Conservation (phyloP, 805 yeast genomes). For the Cyberlindnera saturnus region DNA sequence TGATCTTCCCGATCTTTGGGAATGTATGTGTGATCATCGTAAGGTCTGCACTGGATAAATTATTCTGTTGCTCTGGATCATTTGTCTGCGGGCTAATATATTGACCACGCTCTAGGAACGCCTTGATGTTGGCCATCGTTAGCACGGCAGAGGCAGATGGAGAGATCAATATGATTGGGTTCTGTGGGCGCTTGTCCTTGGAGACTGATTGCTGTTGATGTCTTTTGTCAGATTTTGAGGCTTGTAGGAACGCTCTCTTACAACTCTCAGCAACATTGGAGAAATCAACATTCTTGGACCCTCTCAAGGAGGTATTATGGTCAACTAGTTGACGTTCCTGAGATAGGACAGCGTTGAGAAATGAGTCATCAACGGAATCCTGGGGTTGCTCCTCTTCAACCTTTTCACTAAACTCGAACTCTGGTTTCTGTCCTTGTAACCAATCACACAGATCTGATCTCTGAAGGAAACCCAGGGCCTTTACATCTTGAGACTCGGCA, state of each 20-base stretch:
- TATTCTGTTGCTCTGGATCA: conserved; percentile 27
- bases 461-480: conserved; percentile 75
- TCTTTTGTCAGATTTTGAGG: conserved; percentile 4
- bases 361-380: conserved; percentile 27
- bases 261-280: conserved; percentile 49
- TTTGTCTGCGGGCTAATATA: conserved; percentile 48
- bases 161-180: conserved; percentile 70
- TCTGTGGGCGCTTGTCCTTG: conserved; percentile 29
- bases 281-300: conserved; percentile 61
- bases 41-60: conserved; percentile 26
- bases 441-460: conserved; percentile 80
- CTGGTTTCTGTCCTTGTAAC: conserved; percentile 63
- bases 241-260: conserved; percentile 6
- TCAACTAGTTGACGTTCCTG: conserved; percentile 48
- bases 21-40: conserved; percentile 46
- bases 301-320: conserved; percentile 58
- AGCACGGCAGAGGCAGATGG: conserved; percentile 75
- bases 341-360: conserved; percentile 23
- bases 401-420: conserved; percentile 39
- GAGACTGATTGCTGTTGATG: conserved; percentile 12
- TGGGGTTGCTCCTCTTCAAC: conserved; percentile 13
- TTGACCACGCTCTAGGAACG: conserved; percentile 66
- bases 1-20: conserved; percentile 51
- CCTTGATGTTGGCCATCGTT: conserved; percentile 58
- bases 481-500: conserved; percentile 57